A percentile compares a stretch with the other conserved stretches of the same genome.
phyloP scores from a whole-genome alignment of 2,329 filamentous ascomycete species.

The Penicillium sp. region DNA sequence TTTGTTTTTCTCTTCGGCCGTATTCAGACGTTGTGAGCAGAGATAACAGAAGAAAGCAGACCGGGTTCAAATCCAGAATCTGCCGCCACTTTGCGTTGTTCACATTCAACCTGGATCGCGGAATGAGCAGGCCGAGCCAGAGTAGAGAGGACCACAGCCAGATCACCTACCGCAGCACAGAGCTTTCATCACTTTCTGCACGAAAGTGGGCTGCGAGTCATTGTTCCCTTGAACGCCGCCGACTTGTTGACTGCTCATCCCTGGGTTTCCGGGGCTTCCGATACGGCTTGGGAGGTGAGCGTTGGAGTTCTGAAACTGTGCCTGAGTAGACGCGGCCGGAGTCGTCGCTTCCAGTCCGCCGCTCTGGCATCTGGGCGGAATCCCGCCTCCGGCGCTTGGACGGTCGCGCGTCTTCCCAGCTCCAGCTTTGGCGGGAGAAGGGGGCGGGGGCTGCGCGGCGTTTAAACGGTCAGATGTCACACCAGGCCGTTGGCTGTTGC shows the following conservation, averaged over 20 bases:
- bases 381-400: constrained; percentile 73
- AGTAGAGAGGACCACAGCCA: constrained; percentile 13
- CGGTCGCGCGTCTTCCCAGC: constrained; percentile 69
- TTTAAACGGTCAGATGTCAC: constrained; percentile 87
- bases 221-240: constrained; percentile 55
- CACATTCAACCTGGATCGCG: constrained; percentile 36
- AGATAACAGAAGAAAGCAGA: constrained; percentile 13
- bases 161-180: constrained; percentile 74
- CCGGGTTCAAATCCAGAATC: constrained; percentile 16
- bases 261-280: constrained; percentile 56
- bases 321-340: constrained; percentile 85
- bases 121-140: constrained; percentile 24
- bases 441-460: constrained; percentile 85
- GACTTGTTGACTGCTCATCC: constrained; percentile 57
- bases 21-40: constrained; percentile 16
- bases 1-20: constrained; percentile 15
- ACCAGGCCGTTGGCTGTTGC: constrained; percentile 58
- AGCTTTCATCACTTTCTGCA: constrained; percentile 89
- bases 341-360: constrained; percentile 66
- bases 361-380: constrained; percentile 73
- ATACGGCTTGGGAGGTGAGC: constrained; percentile 71
- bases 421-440: constrained; percentile 74
- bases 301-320: constrained; percentile 94
- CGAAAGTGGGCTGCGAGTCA: constrained; percentile 73
- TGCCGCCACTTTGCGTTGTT: constrained; percentile 15